Evolutionary conservation across 1,284 basidiomycete species (phyloP), one percentile per base, ranked within the genome.

Genomic region (Marasmius fiardii): DNA sequence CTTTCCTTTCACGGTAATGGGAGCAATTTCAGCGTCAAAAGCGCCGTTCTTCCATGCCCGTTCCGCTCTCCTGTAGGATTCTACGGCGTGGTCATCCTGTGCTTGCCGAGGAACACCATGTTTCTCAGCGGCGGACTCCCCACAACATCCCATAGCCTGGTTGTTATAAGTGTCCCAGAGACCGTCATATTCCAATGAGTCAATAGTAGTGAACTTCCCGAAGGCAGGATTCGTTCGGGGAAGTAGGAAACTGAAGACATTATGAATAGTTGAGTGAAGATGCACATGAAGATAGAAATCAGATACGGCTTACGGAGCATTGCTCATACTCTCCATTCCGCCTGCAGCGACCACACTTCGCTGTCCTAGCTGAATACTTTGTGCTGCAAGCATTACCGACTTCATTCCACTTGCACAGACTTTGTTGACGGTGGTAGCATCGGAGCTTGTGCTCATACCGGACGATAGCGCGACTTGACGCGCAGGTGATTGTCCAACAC

Each of bases 391-490:
- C 73, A 94, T 96, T 75, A 98, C 85, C 41, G 93, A 81, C 76
- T 99, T 98, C 80, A 99, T 81, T 54, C 96, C 97, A 59, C 90
- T 94, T 3, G 96, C 96, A 71, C 96, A 99, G 67, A 99, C 93
- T 74, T 98, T 97, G 84, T 99, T 99, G 78, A 99, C 90, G 53
- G 97, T 99, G 39, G 97, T 99, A 18, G 95, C 95, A 76, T 99
- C 97, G 35, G 95, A 95, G 58, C 81, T 81, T 21, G 87, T 73
- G 61, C 84, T 87, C 71, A 97, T 78, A 61, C 96, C 96, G 28
- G 95, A 83, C 58, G 77, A 81, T 63, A 98, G 88, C 12, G 91
- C 94, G 58, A 97, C 95, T 73, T 99, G 96, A 60, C 96, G 88
- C 52, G 96, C 94, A 26, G 96, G 93, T 37, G 92, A 94, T 71